These are phyloP conservation scores for Calonectria naviculata DNA, from an alignment of 2,329 filamentous ascomycete genomes.

Conservation along the genomic window DNA sequence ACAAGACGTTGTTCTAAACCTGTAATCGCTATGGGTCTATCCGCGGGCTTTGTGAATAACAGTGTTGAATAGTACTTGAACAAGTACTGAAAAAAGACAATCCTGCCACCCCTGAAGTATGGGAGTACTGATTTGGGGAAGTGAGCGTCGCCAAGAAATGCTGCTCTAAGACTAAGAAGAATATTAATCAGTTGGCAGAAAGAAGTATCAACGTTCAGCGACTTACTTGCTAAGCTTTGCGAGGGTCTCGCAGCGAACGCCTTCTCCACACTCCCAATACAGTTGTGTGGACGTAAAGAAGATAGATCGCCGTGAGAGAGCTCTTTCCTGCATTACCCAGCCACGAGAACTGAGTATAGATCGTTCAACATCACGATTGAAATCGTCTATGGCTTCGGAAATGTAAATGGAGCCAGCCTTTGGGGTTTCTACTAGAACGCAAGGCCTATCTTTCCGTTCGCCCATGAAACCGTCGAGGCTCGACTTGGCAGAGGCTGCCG, in stretches of 20 bases:
- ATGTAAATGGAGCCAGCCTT: neutral
- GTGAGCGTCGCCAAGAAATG: neutral
- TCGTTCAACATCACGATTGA: conserved; percentile 39
- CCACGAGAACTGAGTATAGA: conserved; percentile 45
- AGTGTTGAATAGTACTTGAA: too few relatives aligned
- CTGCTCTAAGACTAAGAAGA: neutral
- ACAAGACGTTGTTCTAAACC: too few relatives aligned
- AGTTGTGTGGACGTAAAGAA: conserved; percentile 49
- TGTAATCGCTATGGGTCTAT: too few relatives aligned
- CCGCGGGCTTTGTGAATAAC: too few relatives aligned
- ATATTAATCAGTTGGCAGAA: neutral
- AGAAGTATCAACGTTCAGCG: neutral
- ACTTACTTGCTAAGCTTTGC: neutral
- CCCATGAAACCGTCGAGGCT: too few relatives aligned
- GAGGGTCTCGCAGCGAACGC: conserved; percentile 41
- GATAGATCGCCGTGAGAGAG: conserved; percentile 48
- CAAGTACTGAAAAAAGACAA: too few relatives aligned
- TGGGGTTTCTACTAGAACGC: neutral
- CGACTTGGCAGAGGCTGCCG: too few relatives aligned
- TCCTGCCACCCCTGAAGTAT: too few relatives aligned
- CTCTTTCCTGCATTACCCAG: conserved; percentile 54
- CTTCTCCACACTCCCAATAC: conserved; percentile 51
- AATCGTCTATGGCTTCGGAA: neutral
- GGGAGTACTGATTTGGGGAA: neutral
- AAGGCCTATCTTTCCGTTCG: too few relatives aligned